Percentiles rank a stretch among this genome's conserved stretches.
These are phyloP conservation scores for Cyberlindnera galapagoensis DNA, from an alignment of 805 yeast genomes.

Conservation along the genomic window DNA sequence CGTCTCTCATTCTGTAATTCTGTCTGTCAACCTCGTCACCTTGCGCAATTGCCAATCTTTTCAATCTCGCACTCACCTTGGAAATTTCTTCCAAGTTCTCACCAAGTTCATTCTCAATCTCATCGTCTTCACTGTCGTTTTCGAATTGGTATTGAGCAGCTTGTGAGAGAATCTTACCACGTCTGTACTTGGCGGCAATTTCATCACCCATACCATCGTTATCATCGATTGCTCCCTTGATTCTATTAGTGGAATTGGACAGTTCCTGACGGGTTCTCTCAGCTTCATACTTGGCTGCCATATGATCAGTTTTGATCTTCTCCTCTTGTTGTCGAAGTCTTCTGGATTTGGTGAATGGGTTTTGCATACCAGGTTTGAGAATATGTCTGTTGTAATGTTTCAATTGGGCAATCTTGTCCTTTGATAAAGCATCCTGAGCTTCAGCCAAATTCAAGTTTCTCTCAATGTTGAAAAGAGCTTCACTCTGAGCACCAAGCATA, in stretches of 20 bases:
- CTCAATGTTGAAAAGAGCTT: slow-evolving; percentile 74
- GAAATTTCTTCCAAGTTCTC: slow-evolving; percentile 75
- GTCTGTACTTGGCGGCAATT: slow-evolving; percentile 29
- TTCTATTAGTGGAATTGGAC: slow-evolving; percentile 60
- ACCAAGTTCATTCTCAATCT: slow-evolving; percentile 82
- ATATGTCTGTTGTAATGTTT: slow-evolving; percentile 74
- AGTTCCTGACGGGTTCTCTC: slow-evolving; percentile 56
- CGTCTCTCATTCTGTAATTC: slow-evolving; percentile 61
- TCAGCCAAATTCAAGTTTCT: slow-evolving; percentile 68
- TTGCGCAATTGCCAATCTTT: slow-evolving; percentile 63
- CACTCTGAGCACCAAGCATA: slow-evolving; percentile 90
- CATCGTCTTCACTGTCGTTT: slow-evolving; percentile 89
- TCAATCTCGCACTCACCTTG: slow-evolving; percentile 61
- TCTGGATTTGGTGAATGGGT: slow-evolving; percentile 84
- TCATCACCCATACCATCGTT: slow-evolving; percentile 28
- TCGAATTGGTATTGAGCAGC: slow-evolving; percentile 76
- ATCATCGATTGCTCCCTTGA: slow-evolving; percentile 53
- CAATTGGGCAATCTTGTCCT: slow-evolving; percentile 73
- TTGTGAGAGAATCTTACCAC: slow-evolving; percentile 34
- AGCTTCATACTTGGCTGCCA: slow-evolving; percentile 53
- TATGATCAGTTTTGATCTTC: slow-evolving; percentile 52
- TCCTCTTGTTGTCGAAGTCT: slow-evolving; percentile 71
- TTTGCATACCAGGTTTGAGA: slow-evolving; percentile 71
- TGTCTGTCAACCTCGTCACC: slow-evolving; percentile 77
- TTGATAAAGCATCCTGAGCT: slow-evolving; percentile 77